Evolutionary conservation across 345 rosid genomes (phyloP).

Genomic region (Acer saccharum): DNA sequence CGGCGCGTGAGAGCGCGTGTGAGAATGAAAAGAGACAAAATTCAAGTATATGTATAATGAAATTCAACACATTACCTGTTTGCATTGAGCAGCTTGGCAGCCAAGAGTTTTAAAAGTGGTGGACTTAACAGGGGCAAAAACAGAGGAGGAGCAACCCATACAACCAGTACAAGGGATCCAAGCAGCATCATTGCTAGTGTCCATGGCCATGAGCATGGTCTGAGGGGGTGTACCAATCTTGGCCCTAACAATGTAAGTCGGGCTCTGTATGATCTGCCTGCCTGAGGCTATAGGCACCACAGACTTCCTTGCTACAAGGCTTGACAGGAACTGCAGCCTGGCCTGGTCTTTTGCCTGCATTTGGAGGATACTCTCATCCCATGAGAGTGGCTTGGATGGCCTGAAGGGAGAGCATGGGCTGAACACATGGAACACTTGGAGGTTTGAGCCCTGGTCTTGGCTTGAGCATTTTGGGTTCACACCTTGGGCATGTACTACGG

Average conservation of each 20-base stretch:
- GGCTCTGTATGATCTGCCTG: slow-evolving; percentile 72
- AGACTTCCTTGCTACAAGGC: slow-evolving; percentile 64
- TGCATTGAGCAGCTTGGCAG: slow-evolving; percentile 77
- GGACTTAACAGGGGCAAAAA: slow-evolving; percentile 54
- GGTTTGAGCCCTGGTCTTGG: slow-evolving; percentile 61
- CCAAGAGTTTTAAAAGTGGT: slow-evolving; percentile 53
- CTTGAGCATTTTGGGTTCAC: slow-evolving; percentile 45
- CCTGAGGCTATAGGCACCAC: slow-evolving; percentile 94
- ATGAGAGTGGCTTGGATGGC: slow-evolving; percentile 55
- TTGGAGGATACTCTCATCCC: slow-evolving; percentile 77
- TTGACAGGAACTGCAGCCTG: slow-evolving; percentile 67
- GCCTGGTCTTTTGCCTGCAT: slow-evolving; percentile 70
- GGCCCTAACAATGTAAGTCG: slow-evolving; percentile 74
- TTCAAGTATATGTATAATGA: not conserved
- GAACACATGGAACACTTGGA: slow-evolving; percentile 68
- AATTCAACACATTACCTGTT: slow-evolving; percentile 50
- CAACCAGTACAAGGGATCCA: slow-evolving; percentile 88
- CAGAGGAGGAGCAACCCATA: slow-evolving; percentile 69
- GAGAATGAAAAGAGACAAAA: too few relatives aligned
- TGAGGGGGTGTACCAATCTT: slow-evolving; percentile 87
- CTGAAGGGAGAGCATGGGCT: slow-evolving; percentile 83
- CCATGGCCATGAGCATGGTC: slow-evolving; percentile 81
- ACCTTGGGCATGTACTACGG: slow-evolving; percentile 38
- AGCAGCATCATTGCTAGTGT: slow-evolving; percentile 86
- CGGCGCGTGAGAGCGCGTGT: not conserved